A percentile compares a stretch with the other conserved stretches of the same genome.
These are phyloP conservation scores for Phytophthora brassicae DNA, from an alignment of 352 stramenopile species.

Conservation along the genomic window DNA sequence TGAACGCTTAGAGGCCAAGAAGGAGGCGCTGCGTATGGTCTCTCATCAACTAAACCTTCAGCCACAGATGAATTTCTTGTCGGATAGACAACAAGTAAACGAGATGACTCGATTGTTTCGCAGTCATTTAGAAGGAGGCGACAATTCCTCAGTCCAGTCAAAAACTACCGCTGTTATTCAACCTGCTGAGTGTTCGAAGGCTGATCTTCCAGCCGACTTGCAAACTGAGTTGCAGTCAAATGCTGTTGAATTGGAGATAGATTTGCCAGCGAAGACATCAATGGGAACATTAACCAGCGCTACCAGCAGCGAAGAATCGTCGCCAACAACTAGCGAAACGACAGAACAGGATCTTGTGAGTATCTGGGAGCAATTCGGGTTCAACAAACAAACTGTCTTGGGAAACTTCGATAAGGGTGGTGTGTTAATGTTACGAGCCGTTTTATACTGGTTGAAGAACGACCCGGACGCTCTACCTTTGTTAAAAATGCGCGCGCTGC, in stretches of 20 bases:
- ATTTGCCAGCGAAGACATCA: conserved; percentile 12
- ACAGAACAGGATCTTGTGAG: conserved; percentile 40
- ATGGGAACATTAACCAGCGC: conserved; percentile 9
- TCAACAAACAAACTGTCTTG: conserved; percentile 61
- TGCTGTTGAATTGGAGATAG: conserved; percentile 11
- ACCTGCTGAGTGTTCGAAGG: conserved; percentile 10
- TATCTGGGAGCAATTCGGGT: conserved; percentile 79
- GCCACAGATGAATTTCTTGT: conserved; percentile 64
- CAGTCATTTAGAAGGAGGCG: conserved; percentile 33
- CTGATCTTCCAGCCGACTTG: conserved; percentile 2
- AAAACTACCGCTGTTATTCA: conserved; percentile 3
- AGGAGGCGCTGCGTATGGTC: conserved; percentile 57
- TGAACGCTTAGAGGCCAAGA: conserved; percentile 64
- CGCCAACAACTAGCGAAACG: conserved; percentile 14
- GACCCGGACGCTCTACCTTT: conserved; percentile 44
- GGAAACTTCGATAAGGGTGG: conserved; percentile 83
- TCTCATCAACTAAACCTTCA: conserved; percentile 73
- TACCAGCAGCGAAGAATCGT: conserved; percentile 20
- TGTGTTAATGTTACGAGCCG: conserved; percentile 60
- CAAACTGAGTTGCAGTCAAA: conserved; percentile 11
- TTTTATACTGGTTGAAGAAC: conserved; percentile 71
- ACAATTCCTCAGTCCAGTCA: neutral
- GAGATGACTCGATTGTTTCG: conserved; percentile 64
- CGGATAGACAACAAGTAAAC: conserved; percentile 63
- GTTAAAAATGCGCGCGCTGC: conserved; percentile 57